Percentiles rank a stretch among this genome's conserved stretches.
These are phyloP conservation scores for Podila epicladia DNA, from an alignment of 192 early-diverging fungal species.

Conservation along the genomic window DNA sequence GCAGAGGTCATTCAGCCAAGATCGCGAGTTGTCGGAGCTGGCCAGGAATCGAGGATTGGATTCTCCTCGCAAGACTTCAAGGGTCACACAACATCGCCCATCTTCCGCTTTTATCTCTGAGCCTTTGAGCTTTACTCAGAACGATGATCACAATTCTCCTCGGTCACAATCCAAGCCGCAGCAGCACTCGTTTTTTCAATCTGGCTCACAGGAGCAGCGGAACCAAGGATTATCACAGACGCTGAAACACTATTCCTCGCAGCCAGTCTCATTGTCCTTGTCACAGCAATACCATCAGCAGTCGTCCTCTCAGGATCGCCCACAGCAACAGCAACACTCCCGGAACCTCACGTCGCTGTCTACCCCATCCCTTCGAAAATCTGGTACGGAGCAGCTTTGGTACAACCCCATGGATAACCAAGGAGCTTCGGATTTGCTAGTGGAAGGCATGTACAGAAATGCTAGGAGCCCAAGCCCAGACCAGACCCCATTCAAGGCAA, in stretches of 20 bases:
- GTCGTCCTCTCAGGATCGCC: not conserved
- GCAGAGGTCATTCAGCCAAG: slow-evolving; percentile 33
- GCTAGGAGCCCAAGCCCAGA: not conserved
- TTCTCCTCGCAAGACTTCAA: slow-evolving; percentile 23
- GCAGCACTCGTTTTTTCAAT: slow-evolving; percentile 25
- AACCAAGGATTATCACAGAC: not conserved
- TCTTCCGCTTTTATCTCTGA: not conserved
- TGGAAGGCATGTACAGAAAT: not conserved
- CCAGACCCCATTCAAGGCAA: not conserved
- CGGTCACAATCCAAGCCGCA: slow-evolving; percentile 9
- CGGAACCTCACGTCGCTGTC: slow-evolving; percentile 1
- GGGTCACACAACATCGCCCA: not conserved
- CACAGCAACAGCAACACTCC: not conserved
- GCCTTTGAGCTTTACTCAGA: not conserved
- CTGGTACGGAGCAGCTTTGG: not conserved
- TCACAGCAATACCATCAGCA: slow-evolving; percentile 9
- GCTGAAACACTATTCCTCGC: slow-evolving; percentile 10
- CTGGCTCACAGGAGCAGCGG: not conserved
- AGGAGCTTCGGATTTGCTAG: not conserved
- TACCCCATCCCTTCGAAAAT: not conserved
- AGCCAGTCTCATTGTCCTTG: not conserved
- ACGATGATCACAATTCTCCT: not conserved
- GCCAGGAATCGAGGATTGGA: slow-evolving; percentile 7
- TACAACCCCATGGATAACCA: not conserved
- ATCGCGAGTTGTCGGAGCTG: slow-evolving; percentile 24